These are phyloP conservation scores for Trichoderma arundinaceum DNA, from an alignment of 2,329 filamentous ascomycete species.

Conservation along the genomic window DNA sequence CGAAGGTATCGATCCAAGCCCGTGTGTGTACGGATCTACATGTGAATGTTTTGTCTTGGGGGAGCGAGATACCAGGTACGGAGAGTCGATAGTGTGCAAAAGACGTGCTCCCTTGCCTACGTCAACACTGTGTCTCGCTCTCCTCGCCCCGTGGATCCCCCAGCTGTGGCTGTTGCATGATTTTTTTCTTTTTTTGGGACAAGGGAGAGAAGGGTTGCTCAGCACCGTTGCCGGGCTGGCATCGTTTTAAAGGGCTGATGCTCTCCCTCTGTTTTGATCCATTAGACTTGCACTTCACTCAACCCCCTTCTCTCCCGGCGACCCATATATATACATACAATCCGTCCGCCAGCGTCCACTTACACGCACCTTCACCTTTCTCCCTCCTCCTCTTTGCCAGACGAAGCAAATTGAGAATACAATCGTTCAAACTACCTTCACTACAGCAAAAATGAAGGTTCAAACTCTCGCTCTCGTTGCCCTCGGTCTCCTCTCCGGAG, in stretches of 20 bases:
- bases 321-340: slow-evolving; percentile 6
- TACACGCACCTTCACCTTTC: not conserved
- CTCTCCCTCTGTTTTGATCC: slow-evolving; percentile 19
- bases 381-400: not conserved
- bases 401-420: not conserved
- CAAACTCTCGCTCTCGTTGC: slow-evolving; percentile 25
- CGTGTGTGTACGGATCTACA: no score
- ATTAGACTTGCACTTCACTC: slow-evolving; percentile 11
- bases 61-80: no score
- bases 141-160: slow-evolving; percentile 28
- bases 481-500: slow-evolving; percentile 30
- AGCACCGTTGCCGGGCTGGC: not conserved
- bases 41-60: no score
- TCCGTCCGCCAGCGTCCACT: slow-evolving; percentile 11
- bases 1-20: no score
- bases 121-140: slow-evolving; percentile 26
- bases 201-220: slow-evolving; percentile 15
- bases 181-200: slow-evolving; percentile 11
- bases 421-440: slow-evolving; percentile 11
- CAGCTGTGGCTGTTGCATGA: slow-evolving; percentile 30
- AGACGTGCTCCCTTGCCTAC: slow-evolving; percentile 17
- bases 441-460: slow-evolving; percentile 21
- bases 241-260: slow-evolving; percentile 21
- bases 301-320: slow-evolving; percentile 10
- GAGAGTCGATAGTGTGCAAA: not conserved